Percentiles rank a stretch among this genome's conserved stretches.
phyloP scores from a whole-genome alignment of 305 asterid genomes.

The Fraxinus sp. region DNA sequence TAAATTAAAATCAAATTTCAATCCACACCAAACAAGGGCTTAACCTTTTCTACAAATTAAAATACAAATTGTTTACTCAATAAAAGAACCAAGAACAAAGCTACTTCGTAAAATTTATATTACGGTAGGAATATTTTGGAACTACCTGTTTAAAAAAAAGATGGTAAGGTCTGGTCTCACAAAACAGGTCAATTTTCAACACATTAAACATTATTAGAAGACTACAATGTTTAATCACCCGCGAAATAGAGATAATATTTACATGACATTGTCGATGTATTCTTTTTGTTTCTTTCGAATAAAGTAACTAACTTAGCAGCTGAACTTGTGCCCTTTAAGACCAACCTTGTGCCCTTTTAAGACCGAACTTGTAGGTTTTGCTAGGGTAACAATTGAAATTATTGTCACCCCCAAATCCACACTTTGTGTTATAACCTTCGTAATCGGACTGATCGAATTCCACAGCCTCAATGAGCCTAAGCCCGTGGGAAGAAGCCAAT shows the following conservation, averaged over 20 bases:
- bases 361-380: conserved; percentile 39
- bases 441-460: conserved; percentile 8
- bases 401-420: conserved; percentile 39
- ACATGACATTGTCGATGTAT: not conserved
- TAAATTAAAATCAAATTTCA: too few species aligned
- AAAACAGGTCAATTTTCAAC: not conserved
- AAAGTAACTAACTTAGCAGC: not conserved
- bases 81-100: too few species aligned
- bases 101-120: too few species aligned
- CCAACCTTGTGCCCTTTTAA: not conserved
- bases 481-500: conserved; percentile 25
- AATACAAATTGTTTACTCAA: too few species aligned
- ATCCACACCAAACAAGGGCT: too few species aligned
- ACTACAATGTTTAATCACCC: not conserved
- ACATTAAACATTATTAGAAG: not conserved
- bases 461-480: conserved; percentile 30
- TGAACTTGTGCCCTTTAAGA: not conserved
- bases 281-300: not conserved
- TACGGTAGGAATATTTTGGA: too few species aligned
- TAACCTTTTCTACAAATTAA: too few species aligned
- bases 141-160: too few species aligned
- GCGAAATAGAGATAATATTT: not conserved
- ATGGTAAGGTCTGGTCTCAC: not conserved
- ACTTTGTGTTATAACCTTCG: conserved; percentile 38
- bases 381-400: conserved; percentile 36